Evolutionary conservation across 2,329 filamentous ascomycete species (phyloP).

Genomic region (Colletotrichum aenigma): DNA sequence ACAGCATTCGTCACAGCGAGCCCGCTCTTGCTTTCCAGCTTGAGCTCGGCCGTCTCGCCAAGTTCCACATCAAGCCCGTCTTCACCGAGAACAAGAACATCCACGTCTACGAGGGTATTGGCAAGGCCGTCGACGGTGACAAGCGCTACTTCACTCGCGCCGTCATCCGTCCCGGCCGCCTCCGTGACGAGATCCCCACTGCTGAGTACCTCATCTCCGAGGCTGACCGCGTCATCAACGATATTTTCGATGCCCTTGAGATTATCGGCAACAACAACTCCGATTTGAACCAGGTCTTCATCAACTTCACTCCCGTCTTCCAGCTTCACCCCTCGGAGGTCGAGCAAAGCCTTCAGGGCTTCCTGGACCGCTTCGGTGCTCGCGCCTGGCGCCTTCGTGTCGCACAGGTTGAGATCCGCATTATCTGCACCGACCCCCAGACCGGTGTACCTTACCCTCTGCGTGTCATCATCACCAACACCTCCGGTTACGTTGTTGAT

Average conservation of each 20-base stretch:
- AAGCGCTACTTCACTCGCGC: slow-evolving; percentile 99
- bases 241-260: slow-evolving; percentile 96
- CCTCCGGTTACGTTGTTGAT: slow-evolving; percentile 95
- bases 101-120: slow-evolving; percentile 96
- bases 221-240: slow-evolving; percentile 94
- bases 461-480: slow-evolving; percentile 97
- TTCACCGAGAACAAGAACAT: slow-evolving; percentile 99
- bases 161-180: slow-evolving; percentile 89
- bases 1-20: slow-evolving; percentile 96
- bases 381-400: slow-evolving; percentile 96
- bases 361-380: slow-evolving; percentile 94
- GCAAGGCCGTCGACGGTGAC: slow-evolving; percentile 93
- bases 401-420: slow-evolving; percentile 96
- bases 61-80: slow-evolving; percentile 97
- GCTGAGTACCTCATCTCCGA: slow-evolving; percentile 98
- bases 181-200: slow-evolving; percentile 97
- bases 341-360: slow-evolving; percentile 89
- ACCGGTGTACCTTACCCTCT: slow-evolving; percentile 89
- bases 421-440: slow-evolving; percentile 90
- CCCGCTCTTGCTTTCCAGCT: slow-evolving; percentile 98
- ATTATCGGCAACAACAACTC: slow-evolving; percentile 99
- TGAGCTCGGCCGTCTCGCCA: slow-evolving; percentile 89
- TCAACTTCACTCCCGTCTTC: slow-evolving; percentile 99
- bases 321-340: slow-evolving; percentile 88
- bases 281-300: slow-evolving; percentile 99